Base-by-base conservation (phyloP, 768 basidiomycete genomes). In the Leucogyrophana mollusca region DNA sequence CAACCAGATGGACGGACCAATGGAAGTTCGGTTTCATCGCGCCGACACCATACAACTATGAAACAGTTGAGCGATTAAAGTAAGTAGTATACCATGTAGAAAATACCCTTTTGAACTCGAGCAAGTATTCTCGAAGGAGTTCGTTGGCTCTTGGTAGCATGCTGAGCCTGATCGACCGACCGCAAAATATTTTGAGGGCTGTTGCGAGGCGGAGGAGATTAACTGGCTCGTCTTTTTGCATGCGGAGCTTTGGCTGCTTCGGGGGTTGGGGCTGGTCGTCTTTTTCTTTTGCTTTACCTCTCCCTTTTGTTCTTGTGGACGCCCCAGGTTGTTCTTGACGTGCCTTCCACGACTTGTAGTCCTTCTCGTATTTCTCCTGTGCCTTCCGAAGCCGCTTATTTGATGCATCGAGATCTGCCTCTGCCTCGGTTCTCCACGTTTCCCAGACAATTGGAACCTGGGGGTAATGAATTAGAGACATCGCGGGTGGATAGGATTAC, bases 1-100 rank as follows among this genome's bases (percentile, higher is more conserved):
- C 49, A 2, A 50, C 42, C 4, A 59, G 35, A 45, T 67, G 65
- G 2, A 56, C 52, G n/a, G 55, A 43, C 53, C 53, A 66, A 40
- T 67, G 66, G 35, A 60, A 58, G 17, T 65, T 67, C 5, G 62
- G 65, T 36, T 59, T 65, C 56, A 66, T 60, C 3, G 45, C 30
- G 0, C 40, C 41, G 1, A 16, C 33, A 2, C 61, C 61, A 47
- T 67, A 67, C 0, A 65, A 23, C 64, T 65, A 36, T 14, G 6
- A 10, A 16, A 3, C 14, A 53, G 10, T 20, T 24, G n/a, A n/a
- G n/a, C n/a, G n/a, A n/a, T n/a, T n/a, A n/a, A n/a, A n/a, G n/a
- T n/a, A n/a, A n/a, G n/a, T n/a, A n/a, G n/a, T n/a, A n/a, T n/a
- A n/a, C n/a, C n/a, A n/a, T n/a, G n/a, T n/a, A n/a, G n/a, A n/a